Evolutionary conservation across 306 rosid species (phyloP), one percentile per base, ranked within the genome.

Genomic region (Ormosia semicastrata): DNA sequence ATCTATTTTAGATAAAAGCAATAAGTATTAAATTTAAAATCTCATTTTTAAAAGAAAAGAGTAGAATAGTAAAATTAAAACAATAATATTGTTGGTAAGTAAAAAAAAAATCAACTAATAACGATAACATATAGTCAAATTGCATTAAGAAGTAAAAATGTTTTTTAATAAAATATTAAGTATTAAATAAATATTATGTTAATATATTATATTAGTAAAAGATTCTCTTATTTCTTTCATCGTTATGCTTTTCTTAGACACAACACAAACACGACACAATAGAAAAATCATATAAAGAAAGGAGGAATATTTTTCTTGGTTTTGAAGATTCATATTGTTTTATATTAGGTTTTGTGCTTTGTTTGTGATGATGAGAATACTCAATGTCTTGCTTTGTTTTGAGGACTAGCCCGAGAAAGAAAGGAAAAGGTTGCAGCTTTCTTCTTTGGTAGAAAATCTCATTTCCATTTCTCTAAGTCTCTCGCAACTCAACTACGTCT

Each of bases 321-420:
- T 66, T 3, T 17, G 50, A 66, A 66, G 71, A 39, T 39, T 15
- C 11, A 7, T 66, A 66, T 66, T 39, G 71, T 66, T n/a, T n/a
- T 34, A 33, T 63, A 11, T n/a, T 33, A n/a, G 14, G 71, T 6
- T 66, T 13, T 37, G 9, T 37, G 33, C 37, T 47, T 40, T 78
- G 46, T 68, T 66, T 78, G 56, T 68, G 10, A 36, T 70, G 15
- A 40, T 37, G 53, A 75, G 56, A 53, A 77, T 93, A 88, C 93
- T 91, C 93, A 37, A 89, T 88, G 90, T 88, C 86, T 89, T 88
- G 90, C 91, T 86, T 89, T 88, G 73, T 86, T 85, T 71, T 47
- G 76, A 50, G 76, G 73, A 79, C 54, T 83, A 75, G 58, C 33
- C 54, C 47, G 29, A n/a, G 69, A 63, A 76, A 41, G 43, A 74